Base-by-base conservation (phyloP, 148 eudicot species). In the Selenicereus undatus region DNA sequence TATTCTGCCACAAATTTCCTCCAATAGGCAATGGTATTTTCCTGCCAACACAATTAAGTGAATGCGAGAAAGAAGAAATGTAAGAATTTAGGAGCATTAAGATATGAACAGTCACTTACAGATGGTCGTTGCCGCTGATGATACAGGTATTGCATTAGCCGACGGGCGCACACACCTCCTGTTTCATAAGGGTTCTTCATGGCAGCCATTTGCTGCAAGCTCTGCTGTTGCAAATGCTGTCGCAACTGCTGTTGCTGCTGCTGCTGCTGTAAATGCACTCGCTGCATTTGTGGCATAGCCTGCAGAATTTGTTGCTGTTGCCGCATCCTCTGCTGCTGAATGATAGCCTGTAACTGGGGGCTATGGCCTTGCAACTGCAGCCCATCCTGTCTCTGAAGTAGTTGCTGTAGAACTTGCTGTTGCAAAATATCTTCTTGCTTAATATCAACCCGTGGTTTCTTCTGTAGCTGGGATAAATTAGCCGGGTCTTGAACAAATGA, bases 1-100 rank as follows among this genome's bases (percentile, higher is more conserved):
- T 96, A 96, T 82, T 96, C 98, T 11, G 93, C 88, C 80, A 93
- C 98, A 87, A 96, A 93, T 85, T 93, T 93, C 81, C 93, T 90
- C 99, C 99, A 96, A 79, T 93, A 96, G 77, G 92, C 91, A 87
- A 96, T 89, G 51, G 91, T 80, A 82, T 93, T 91, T 78, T 89
- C 98, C 99, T 96, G 88, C 60, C 30, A 82, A 68, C 64, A 78
- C 74, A 76, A 80, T 26, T 30, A 71, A n/a, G 78, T 73, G 52
- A 73, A 78, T 80, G 0, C 14, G 13, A 48, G 13, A 48, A 48
- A 12, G 52, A 48, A 48, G 52, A 39, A 39, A 39, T 39, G 43
- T 39, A 39, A 39, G 2, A 4, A 39, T 39, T 39, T 39, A 39
- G 43, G 18, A 56, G 62, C 62, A 56, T 3, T 16, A 56, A 56